These are phyloP conservation scores for Chlorociboria aeruginascens DNA, from an alignment of 495 filamentous ascomycete species.

Conservation along the genomic window DNA sequence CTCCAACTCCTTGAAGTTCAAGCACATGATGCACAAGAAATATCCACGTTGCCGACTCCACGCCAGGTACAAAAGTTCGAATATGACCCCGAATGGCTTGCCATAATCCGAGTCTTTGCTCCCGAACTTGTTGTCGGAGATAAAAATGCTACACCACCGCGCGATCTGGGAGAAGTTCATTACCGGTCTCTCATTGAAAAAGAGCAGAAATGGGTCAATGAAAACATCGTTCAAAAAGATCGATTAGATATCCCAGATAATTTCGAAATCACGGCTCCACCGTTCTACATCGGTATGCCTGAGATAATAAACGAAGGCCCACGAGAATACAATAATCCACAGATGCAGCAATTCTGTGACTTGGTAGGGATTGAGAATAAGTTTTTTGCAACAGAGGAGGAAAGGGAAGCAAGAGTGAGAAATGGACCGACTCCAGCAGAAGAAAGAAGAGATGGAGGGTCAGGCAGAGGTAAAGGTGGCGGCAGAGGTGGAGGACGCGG, in stretches of 20 bases:
- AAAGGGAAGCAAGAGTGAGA: constrained; percentile 41
- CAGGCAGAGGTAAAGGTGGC: constrained; percentile 22
- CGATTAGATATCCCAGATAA: constrained; percentile 59
- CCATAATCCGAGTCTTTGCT: constrained; percentile 76
- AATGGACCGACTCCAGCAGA: constrained; percentile 25
- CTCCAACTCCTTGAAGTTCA: constrained; percentile 59
- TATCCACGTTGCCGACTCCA: not conserved
- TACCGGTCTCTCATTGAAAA: constrained; percentile 52
- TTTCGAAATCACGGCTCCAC: constrained; percentile 65
- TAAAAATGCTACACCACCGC: constrained; percentile 29
- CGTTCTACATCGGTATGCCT: constrained; percentile 38
- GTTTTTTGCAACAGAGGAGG: constrained; percentile 60
- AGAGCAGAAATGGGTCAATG: constrained; percentile 63
- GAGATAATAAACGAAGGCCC: constrained; percentile 36
- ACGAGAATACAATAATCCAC: constrained; percentile 67
- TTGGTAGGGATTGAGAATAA: constrained; percentile 65
- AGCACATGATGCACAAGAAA: constrained; percentile 24
- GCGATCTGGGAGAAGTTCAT: constrained; percentile 46
- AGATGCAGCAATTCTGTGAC: constrained; percentile 67
- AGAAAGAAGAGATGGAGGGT: constrained; percentile 20
- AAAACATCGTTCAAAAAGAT: constrained; percentile 47
- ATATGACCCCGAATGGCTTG: constrained; percentile 92
- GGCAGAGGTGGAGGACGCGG: constrained; percentile 17
- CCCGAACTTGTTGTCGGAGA: constrained; percentile 47
- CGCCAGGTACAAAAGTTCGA: constrained; percentile 33